phyloP scores from a whole-genome alignment of 139 green algal species.

The Volvox africanus region DNA sequence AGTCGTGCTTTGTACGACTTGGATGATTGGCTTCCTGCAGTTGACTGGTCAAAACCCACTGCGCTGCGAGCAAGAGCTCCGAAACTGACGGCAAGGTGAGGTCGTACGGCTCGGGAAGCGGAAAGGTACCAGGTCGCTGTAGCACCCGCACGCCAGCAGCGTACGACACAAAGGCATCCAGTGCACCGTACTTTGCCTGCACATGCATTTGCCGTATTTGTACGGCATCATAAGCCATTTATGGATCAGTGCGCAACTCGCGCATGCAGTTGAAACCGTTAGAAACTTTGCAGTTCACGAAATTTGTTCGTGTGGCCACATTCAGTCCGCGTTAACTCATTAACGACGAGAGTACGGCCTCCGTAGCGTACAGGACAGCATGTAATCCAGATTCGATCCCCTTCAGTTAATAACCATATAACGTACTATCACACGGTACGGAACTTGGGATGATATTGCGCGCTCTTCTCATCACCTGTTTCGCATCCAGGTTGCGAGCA shows the following conservation, averaged over 20 bases:
- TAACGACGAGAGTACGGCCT: too few relatives aligned
- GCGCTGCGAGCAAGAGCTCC: conserved; percentile 15
- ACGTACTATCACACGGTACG: neutral
- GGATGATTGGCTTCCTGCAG: neutral
- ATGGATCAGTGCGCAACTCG: too few relatives aligned
- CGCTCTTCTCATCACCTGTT: conserved; percentile 2
- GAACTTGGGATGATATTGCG: neutral
- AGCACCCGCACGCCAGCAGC: conserved; percentile 9
- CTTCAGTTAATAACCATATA: neutral
- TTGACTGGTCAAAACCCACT: neutral
- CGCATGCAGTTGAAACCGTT: too few relatives aligned
- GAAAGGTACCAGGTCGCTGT: neutral
- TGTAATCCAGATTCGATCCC: too few relatives aligned
- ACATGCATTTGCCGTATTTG: neutral
- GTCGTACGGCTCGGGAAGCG: neutral
- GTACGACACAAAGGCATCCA: conserved; percentile 52
- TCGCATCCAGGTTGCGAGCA: neutral
- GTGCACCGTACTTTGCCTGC: conserved; percentile 37
- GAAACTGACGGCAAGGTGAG: neutral
- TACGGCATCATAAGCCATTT: too few relatives aligned
- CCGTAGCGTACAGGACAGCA: too few relatives aligned
- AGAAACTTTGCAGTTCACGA: too few relatives aligned
- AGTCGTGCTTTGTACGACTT: conserved; percentile 23
- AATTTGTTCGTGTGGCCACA: too few relatives aligned
- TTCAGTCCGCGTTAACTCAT: too few relatives aligned